Conservation (phyloP, 2,329 filamentous ascomycete species). For the Xylaria sp. region DNA sequence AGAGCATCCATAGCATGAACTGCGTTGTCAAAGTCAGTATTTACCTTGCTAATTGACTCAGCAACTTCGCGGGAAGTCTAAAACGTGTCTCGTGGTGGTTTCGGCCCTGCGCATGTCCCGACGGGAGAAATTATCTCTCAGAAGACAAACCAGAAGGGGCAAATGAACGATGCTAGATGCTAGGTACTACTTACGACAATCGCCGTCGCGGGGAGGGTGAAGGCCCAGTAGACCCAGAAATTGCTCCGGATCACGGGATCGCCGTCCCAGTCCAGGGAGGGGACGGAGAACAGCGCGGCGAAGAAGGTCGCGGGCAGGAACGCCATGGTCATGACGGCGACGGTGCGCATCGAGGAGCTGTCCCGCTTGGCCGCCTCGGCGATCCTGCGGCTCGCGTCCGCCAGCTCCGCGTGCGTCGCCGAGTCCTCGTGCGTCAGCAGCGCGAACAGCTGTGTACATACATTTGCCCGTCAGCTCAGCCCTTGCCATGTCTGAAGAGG, state of each 20-base stretch:
- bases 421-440: constrained; percentile 32
- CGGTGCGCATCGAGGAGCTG: constrained; percentile 28
- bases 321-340: constrained; percentile 32
- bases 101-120: too few relatives aligned
- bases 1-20: constrained; percentile 25
- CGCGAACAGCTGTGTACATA: constrained; percentile 27
- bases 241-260: constrained; percentile 8
- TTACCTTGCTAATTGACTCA: too few relatives aligned
- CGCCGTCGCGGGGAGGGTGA: constrained; percentile 47
- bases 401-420: constrained; percentile 21
- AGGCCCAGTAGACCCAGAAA: constrained; percentile 50
- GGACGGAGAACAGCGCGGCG: constrained; percentile 30
- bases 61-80: too few relatives aligned
- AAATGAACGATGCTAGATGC: too few relatives aligned
- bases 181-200: too few relatives aligned
- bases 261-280: constrained; percentile 25
- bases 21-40: too few relatives aligned
- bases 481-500: background rate
- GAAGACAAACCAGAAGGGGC: too few relatives aligned
- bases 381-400: constrained; percentile 23
- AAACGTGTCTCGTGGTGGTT: too few relatives aligned
- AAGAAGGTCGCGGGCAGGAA: constrained; percentile 33
- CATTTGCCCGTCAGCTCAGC: constrained; percentile 2
- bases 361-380: constrained; percentile 27
- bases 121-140: too few relatives aligned